Base-by-base conservation (phyloP, 2,329 filamentous ascomycete genomes). In the Pseudogymnoascus sp. region DNA sequence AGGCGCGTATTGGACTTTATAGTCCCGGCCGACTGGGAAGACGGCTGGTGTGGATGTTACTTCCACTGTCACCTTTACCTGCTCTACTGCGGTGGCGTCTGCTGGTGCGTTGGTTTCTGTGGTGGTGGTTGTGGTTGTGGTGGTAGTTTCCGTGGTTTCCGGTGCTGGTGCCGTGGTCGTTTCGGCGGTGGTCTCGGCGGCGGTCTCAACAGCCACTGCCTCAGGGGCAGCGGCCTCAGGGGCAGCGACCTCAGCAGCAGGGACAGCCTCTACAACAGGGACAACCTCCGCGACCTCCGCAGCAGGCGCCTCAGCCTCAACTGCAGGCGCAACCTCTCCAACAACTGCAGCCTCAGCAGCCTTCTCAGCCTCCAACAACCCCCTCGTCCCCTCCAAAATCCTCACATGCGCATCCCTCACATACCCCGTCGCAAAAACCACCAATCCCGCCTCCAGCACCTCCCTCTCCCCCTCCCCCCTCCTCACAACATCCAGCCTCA, bases 371-470 rank as follows among this genome's bases (percentile, higher is more conserved):
- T 1, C 36, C 68, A 93, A 83, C 65, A 96, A 77, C 59, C 80
- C 76, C 73, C 84, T 85, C 15, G 90, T 80, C 59, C 82, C 81
- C 67, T 83, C 81, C 63, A 97, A 83, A 76, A 97, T 86, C 47
- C 85, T 82, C 69, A 96, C 83, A 71, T 97, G 92, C 2, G 87
- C 83, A 71, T 89, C 87, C 65, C 93, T 82, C 69, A 82, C 78
- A 76, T 97, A 97, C 7, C 93, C 93, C 0, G 92, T 96, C 1
- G 93, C 95, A 9, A 93, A 86, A 69, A 97, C 86, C 57, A 97
- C 81, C 5, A 91, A 89, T 62, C 93, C 87, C 44, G 95, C 77
- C 72, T 95, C 88, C 44, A 84, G 78, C 21, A 71, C 71, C 13
- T 78, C 69, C 4, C 40, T 81, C 31, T 83, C 87, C 1, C 83